Percentiles rank a stretch among this genome's conserved stretches.
phyloP scores from a whole-genome alignment of 805 yeast genomes.

The Blastobotrys peoriensis region DNA sequence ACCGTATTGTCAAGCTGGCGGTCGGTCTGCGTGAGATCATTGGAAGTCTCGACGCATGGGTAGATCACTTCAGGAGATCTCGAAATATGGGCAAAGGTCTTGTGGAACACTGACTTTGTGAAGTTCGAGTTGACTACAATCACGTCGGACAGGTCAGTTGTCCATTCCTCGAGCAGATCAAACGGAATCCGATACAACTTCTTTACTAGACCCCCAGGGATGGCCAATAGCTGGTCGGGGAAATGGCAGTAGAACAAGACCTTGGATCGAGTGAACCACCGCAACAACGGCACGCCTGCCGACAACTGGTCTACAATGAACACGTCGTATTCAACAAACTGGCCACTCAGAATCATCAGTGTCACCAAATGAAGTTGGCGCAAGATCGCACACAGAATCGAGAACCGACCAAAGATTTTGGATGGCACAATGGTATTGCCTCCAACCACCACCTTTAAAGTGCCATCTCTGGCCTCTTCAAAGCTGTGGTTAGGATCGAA shows the following conservation, averaged over 20 bases:
- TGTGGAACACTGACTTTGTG: constrained; percentile 62
- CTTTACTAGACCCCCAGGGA: constrained; percentile 49
- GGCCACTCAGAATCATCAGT: constrained; percentile 40
- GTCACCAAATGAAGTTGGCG: constrained; percentile 67
- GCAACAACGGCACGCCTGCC: constrained; percentile 71
- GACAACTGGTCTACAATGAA: constrained; percentile 86
- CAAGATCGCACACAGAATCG: constrained; percentile 74
- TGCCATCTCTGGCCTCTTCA: constrained; percentile 69
- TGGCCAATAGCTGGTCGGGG: constrained; percentile 80
- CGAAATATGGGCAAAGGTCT: constrained; percentile 46
- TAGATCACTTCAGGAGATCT: constrained; percentile 53
- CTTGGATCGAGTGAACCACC: constrained; percentile 34
- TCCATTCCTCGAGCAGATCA: constrained; percentile 74
- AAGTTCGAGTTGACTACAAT: constrained; percentile 85
- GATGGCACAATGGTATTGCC: constrained; percentile 84
- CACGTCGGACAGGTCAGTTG: constrained; percentile 69
- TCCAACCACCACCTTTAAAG: constrained; percentile 56
- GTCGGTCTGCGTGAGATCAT: constrained; percentile 8
- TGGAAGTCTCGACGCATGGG: constrained; percentile 65
- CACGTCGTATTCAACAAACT: constrained; percentile 52
- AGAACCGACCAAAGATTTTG: constrained; percentile 54
- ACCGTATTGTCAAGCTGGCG: background rate
- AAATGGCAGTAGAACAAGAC: constrained; percentile 91
- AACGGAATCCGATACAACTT: constrained; percentile 72
- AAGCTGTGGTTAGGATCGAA: constrained; percentile 84